These are phyloP conservation scores for Amphicarpaea edgeworthii DNA, from an alignment of 306 rosid genomes.

Conservation along the genomic window DNA sequence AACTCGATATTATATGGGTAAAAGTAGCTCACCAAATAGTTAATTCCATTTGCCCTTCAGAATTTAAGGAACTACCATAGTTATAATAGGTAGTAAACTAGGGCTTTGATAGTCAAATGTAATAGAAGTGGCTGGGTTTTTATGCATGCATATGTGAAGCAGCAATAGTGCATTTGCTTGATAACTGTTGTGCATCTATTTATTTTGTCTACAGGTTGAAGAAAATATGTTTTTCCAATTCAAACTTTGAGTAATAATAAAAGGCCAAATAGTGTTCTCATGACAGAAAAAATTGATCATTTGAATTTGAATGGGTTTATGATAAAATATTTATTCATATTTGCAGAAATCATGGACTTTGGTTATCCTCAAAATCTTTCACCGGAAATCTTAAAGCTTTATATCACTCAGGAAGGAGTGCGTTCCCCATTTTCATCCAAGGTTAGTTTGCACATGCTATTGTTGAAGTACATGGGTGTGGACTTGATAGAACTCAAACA, in stretches of 20 bases:
- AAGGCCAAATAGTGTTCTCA: background rate
- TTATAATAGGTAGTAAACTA: slow-evolving; percentile 17
- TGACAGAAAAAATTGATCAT: slow-evolving; percentile 10
- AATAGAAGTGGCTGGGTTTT: slow-evolving; percentile 24
- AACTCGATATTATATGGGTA: slow-evolving; percentile 12
- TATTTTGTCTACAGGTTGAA: slow-evolving; percentile 14
- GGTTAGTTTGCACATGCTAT: slow-evolving; percentile 58
- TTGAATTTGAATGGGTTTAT: slow-evolving; percentile 33
- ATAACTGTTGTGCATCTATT: slow-evolving; percentile 30
- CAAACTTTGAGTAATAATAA: slow-evolving; percentile 20
- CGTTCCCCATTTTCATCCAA: slow-evolving; percentile 98
- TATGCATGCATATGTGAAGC: slow-evolving; percentile 16
- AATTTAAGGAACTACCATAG: slow-evolving; percentile 19
- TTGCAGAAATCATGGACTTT: slow-evolving; percentile 97
- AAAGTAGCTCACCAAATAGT: slow-evolving; percentile 33
- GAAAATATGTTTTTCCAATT: slow-evolving; percentile 19
- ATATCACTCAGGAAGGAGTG: slow-evolving; percentile 98
- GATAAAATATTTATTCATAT: slow-evolving; percentile 24
- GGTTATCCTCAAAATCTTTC: slow-evolving; percentile 99
- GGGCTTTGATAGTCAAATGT: slow-evolving; percentile 20
- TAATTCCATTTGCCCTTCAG: slow-evolving; percentile 27
- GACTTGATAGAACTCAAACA: slow-evolving; percentile 14
- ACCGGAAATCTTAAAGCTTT: slow-evolving; percentile 94
- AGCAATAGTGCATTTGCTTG: slow-evolving; percentile 27
- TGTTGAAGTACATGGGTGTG: background rate